Conservation (phyloP, 257 asterid species). For the Nyctanthes arbortristis region DNA sequence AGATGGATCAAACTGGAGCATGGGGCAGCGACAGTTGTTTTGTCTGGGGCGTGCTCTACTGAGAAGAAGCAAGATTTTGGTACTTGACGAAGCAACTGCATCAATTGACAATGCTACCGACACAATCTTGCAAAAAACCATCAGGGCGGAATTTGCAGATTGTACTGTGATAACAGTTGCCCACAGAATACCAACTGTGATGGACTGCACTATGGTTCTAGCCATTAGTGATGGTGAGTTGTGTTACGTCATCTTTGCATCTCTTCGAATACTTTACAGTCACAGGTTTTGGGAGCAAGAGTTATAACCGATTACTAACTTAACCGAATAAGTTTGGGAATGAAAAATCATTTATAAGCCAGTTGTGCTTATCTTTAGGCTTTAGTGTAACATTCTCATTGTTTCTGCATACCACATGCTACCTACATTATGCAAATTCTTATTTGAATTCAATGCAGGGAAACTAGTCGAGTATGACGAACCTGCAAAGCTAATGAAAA, state of each 20-base stretch:
- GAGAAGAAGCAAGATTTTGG: constrained; percentile 79
- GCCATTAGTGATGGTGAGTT: constrained; percentile 6
- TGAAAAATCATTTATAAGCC: no score
- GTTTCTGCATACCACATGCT: background rate
- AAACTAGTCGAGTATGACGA: constrained; percentile 1
- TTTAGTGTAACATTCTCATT: no score
- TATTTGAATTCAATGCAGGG: constrained; percentile 1
- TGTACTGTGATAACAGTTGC: constrained; percentile 96
- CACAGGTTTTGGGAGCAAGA: no score
- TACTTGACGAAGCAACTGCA: constrained; percentile 96
- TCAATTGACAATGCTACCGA: constrained; percentile 94
- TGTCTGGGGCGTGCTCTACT: constrained; percentile 29
- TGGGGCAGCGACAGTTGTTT: background rate
- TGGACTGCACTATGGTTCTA: constrained; percentile 82
- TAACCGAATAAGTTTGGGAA: no score
- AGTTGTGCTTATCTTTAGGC: no score
- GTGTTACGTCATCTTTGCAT: background rate
- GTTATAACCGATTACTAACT: no score
- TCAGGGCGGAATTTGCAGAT: constrained; percentile 72
- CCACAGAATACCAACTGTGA: constrained; percentile 92
- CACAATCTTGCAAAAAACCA: constrained; percentile 82
- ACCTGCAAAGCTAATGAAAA: background rate
- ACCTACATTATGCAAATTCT: background rate
- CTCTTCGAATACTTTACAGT: no score
- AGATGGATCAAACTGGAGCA: constrained; percentile 1